Percentiles rank a stretch among this genome's conserved stretches.
phyloP scores from a whole-genome alignment of 495 filamentous ascomycete species.

The Xylaria scruposa region DNA sequence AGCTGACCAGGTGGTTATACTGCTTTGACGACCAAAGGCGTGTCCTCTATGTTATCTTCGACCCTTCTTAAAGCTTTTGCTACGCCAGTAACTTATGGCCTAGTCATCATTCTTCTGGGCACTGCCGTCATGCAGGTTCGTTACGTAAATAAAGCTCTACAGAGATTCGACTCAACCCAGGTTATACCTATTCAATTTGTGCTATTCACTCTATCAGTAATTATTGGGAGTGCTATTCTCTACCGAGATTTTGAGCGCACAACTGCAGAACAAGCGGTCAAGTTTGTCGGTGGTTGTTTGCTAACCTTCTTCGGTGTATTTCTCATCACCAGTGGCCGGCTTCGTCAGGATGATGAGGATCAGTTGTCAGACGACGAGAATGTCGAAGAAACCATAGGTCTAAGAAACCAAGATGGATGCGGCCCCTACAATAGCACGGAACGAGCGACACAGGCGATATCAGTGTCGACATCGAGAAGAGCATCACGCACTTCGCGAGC shows the following conservation, averaged over 20 bases:
- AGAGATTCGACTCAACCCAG: slow-evolving; percentile 94
- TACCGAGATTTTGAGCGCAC: slow-evolving; percentile 94
- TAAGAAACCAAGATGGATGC: slow-evolving; percentile 47
- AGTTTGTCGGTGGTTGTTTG: slow-evolving; percentile 87
- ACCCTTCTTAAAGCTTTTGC: slow-evolving; percentile 86
- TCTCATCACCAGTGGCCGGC: slow-evolving; percentile 79
- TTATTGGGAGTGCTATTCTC: slow-evolving; percentile 88
- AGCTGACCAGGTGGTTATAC: slow-evolving; percentile 82
- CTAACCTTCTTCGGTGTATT: slow-evolving; percentile 95
- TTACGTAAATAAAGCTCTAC: slow-evolving; percentile 93
- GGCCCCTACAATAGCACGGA: slow-evolving; percentile 25
- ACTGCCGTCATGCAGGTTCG: slow-evolving; percentile 95
- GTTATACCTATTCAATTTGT: slow-evolving; percentile 98
- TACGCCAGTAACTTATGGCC: slow-evolving; percentile 87
- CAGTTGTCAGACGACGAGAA: slow-evolving; percentile 60
- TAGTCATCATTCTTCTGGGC: slow-evolving; percentile 74
- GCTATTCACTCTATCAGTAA: slow-evolving; percentile 92
- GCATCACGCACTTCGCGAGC: slow-evolving; percentile 47
- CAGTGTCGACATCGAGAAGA: slow-evolving; percentile 41
- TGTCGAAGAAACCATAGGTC: slow-evolving; percentile 57
- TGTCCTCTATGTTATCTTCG: slow-evolving; percentile 90
- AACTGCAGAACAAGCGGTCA: slow-evolving; percentile 67
- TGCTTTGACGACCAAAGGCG: slow-evolving; percentile 92
- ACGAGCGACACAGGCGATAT: slow-evolving; percentile 23
- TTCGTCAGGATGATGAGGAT: slow-evolving; percentile 59